Evolutionary conservation across 2,329 filamentous ascomycete genomes (phyloP), one percentile per base, ranked within the genome.

Genomic region (Hypoxylon sp.): DNA sequence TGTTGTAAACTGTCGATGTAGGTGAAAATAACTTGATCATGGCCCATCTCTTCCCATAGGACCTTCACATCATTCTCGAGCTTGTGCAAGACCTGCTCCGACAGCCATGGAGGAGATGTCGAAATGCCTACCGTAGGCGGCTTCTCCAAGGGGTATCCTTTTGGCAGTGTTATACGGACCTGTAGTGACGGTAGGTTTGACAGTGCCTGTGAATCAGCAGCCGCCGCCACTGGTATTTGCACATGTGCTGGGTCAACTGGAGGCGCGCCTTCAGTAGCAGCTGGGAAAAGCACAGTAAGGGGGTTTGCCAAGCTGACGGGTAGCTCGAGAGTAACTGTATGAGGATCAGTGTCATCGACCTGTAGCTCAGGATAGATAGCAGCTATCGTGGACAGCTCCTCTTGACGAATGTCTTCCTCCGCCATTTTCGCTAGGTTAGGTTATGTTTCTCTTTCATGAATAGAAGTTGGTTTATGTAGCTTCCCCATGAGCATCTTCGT

Each of bases 281-380:
- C 83, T 9, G 86, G 86, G 68, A 90, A 90, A 21, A 81, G 80
- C 62, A 91, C 87, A 5, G 84, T 86, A 60, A 90, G 81, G 9
- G 87, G 82, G 45, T 83, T 80, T 34, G 78, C 79, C 10, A 89
- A 85, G 68, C 84, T 83, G 43, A 90, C 85, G 2, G 87, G 86
- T 17, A 91, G 78, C 48, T 89, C 85, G 62, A 91, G 83, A 46
- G 82, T 81, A 75, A 90, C 85, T 6, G 80, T 81, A 72, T 84
- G 84, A n/a, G 75, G 76, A 63, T 83, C 79, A 32, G 82, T 72
- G 5, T 80, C 75, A 49, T 82, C 76, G 19, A 82, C 76, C 30
- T 81, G 81, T 13, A 91, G 85, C 77, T 91, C 90, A n/a, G 89
- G 89, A 70, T 86, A 92, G 73, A 92, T 91, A 68, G 89, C 87